Conservation (phyloP, 305 asterid genomes). For the Lippia alba region DNA sequence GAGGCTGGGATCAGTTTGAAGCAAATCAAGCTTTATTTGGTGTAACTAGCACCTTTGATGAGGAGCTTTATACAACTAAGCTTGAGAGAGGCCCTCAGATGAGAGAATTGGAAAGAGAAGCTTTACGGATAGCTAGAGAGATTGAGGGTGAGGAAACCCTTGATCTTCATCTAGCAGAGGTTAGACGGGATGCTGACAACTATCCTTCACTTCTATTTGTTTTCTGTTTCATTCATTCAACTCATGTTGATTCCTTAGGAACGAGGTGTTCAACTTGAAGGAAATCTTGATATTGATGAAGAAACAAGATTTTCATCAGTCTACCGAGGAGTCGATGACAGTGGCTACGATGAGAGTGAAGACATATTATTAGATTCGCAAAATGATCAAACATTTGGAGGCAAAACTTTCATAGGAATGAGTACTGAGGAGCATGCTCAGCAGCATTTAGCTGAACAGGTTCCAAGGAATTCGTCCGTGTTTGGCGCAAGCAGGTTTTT, state of each 20-base stretch:
- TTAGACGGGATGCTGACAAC: constrained; percentile 18
- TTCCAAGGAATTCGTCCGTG: constrained; percentile 11
- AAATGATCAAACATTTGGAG: constrained; percentile 67
- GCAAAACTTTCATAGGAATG: constrained; percentile 37
- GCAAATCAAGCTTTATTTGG: constrained; percentile 68
- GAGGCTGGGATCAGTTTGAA: constrained; percentile 79
- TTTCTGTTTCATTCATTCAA: constrained; percentile 2
- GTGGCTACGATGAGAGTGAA: constrained; percentile 59
- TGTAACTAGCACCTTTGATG: constrained; percentile 68
- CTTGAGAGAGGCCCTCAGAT: constrained; percentile 72
- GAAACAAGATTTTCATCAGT: constrained; percentile 69
- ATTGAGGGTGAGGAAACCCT: constrained; percentile 71
- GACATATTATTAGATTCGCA: constrained; percentile 55
- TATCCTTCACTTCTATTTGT: constrained; percentile 11
- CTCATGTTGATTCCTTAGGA: constrained; percentile 44
- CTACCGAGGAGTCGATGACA: constrained; percentile 55
- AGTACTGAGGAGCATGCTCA: constrained; percentile 27
- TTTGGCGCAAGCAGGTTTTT: constrained; percentile 25
- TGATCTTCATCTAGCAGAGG: constrained; percentile 80
- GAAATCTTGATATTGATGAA: constrained; percentile 58
- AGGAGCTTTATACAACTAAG: constrained; percentile 72
- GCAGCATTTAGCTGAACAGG: constrained; percentile 19
- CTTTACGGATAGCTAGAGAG: constrained; percentile 66
- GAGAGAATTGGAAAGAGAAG: constrained; percentile 70
- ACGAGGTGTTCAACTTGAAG: constrained; percentile 62